Evolutionary conservation across 164 flowering plant genomes (phyloP).

Genomic region (Tetrastigma voinierianum): DNA sequence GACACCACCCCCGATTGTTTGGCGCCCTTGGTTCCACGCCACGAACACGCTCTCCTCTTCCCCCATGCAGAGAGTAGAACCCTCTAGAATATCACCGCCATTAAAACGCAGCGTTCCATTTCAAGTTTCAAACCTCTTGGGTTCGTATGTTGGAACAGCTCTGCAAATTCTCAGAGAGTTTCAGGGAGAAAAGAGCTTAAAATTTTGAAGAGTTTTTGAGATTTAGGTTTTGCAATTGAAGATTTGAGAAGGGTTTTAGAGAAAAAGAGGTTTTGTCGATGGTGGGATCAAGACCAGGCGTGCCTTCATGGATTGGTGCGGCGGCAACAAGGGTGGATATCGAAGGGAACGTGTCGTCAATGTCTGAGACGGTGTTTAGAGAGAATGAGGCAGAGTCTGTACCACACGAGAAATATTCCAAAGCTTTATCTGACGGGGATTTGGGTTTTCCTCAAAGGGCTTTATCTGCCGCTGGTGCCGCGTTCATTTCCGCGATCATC

Average conservation of each 20-base stretch:
- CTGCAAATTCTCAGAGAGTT: neutral
- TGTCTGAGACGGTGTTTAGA: neutral
- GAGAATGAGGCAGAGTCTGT: slow-evolving; percentile 3
- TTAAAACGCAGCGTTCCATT: too few species aligned
- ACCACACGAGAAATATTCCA: neutral
- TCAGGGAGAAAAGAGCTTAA: neutral
- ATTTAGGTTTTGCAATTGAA: neutral
- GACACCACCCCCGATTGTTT: slow-evolving; percentile 2
- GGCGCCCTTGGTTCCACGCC: slow-evolving; percentile 29
- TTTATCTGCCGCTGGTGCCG: slow-evolving; percentile 91
- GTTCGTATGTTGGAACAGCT: neutral
- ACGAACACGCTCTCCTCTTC: slow-evolving; percentile 16
- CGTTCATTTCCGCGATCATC: slow-evolving; percentile 80
- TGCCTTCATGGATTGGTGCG: slow-evolving; percentile 38
- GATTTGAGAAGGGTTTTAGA: neutral
- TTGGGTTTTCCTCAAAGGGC: slow-evolving; percentile 72
- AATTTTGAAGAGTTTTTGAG: too few species aligned
- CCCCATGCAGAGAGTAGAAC: neutral
- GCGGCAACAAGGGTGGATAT: slow-evolving; percentile 33
- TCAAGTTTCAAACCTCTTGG: neutral
- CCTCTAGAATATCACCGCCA: neutral
- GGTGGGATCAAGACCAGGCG: slow-evolving; percentile 29
- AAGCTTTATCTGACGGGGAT: slow-evolving; percentile 29
- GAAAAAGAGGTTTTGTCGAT: slow-evolving; percentile 12
- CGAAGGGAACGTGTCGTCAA: slow-evolving; percentile 20